Percentiles rank a stretch among this genome's conserved stretches.
phyloP scores from a whole-genome alignment of 768 basidiomycete genomes.

The Scleroderma bovista region DNA sequence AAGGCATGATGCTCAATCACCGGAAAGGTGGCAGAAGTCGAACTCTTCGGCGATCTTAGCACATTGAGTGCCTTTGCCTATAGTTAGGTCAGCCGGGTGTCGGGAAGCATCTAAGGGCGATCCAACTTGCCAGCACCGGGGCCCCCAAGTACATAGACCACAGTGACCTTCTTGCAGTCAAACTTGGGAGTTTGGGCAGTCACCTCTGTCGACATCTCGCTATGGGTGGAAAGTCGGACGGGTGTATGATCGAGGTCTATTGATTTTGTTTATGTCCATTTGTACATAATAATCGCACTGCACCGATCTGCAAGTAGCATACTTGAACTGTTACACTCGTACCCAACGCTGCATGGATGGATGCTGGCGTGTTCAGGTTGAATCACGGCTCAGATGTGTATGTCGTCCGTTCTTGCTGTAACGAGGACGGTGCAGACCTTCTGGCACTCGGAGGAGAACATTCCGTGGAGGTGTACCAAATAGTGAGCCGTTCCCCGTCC shows the following conservation, averaged over 20 bases:
- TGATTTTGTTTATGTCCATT: no score
- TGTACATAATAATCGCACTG: no score
- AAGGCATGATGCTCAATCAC: conserved; percentile 36
- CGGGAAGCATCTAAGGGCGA: conserved; percentile 2
- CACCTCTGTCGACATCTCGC: background rate
- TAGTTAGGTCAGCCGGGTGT: conserved; percentile 4
- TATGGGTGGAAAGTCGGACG: background rate
- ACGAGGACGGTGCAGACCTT: conserved; percentile 59
- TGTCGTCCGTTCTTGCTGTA: conserved; percentile 56
- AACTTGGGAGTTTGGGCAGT: conserved; percentile 34
- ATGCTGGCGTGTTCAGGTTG: conserved; percentile 40
- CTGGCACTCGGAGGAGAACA: conserved; percentile 71
- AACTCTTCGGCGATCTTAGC: conserved; percentile 76
- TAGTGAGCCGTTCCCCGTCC: conserved; percentile 38
- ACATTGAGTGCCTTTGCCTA: conserved; percentile 97
- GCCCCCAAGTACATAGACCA: conserved; percentile 94
- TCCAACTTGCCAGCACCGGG: conserved; percentile 78
- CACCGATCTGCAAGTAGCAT: no score
- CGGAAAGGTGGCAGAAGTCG: conserved; percentile 89
- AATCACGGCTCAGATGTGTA: conserved; percentile 56
- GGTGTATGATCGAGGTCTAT: no score
- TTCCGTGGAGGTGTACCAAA: conserved; percentile 61
- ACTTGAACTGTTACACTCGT: no score
- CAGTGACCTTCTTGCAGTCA: conserved; percentile 67
- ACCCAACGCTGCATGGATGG: conserved; percentile 42